Evolutionary conservation across 2,329 filamentous ascomycete genomes (phyloP), one percentile per base, ranked within the genome.

Genomic region (Trichoderma cornu-damae): DNA sequence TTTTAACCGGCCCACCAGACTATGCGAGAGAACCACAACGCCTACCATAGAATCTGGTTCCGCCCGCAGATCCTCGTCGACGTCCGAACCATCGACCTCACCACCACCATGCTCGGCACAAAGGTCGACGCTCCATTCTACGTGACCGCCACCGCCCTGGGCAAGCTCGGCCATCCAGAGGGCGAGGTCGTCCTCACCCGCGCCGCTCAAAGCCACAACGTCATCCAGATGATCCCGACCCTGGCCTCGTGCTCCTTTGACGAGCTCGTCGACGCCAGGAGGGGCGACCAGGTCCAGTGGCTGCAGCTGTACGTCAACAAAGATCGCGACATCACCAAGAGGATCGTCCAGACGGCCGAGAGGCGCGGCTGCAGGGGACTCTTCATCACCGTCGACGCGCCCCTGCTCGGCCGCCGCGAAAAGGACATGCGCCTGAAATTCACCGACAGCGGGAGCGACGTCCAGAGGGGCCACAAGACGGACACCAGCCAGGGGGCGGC

Each of bases 371-470:
- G 94, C 80, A 94, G 90, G 74, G 94, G 88, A 8, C 84, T 99
- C 16, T 99, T 99, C 79, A 96, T 99, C 76, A 99, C 94, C 2
- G 94, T 99, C 55, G 94, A 99, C 71, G 94, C 94, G 52, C 94
- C 94, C 5, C 93, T 97, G 73, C 85, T 99, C 20, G 94, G 94
- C 40, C 86, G 94, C 37, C 82, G 94, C 64, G 94, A 99, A 73
- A 99, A 97, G 77, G 94, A 97, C 71, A 97, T 97, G 94, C 89
- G 94, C 37, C 84, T 82, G 63, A 97, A 97, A 73, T 96, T 95
- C 70, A 84, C 83, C 35, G 93, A 96, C 65, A 82, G 82, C 12
- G 93, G 92, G 7, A 88, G 87, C 26, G 88, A 85, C 67, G 90
- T 97, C 12, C 94, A 97, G 73, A 77, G 77, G 11, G 89, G 88